Evolutionary conservation across 2,329 filamentous ascomycete genomes (phyloP).

Genomic region (Cytospora piceae): DNA sequence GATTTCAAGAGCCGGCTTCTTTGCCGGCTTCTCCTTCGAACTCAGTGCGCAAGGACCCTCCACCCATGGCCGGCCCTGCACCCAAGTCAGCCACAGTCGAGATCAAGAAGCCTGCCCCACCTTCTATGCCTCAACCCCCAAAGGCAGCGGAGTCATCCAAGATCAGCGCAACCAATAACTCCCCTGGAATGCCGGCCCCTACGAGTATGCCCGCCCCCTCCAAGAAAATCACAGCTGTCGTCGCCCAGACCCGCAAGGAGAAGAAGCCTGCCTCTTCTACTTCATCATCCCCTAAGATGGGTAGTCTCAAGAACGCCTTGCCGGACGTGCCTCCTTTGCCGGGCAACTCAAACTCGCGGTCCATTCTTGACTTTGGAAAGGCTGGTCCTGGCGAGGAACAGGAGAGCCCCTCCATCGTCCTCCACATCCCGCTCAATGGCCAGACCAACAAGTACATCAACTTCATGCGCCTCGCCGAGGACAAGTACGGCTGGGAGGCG

Average conservation of each 20-base stretch:
- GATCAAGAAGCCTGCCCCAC: conserved; percentile 44
- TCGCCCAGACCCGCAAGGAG: conserved; percentile 49
- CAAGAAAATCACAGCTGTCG: conserved; percentile 51
- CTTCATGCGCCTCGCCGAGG: conserved; percentile 90
- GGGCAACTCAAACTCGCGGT: conserved; percentile 50
- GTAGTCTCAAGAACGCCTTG: conserved; percentile 52
- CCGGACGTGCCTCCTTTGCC: conserved; percentile 40
- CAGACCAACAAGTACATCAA: conserved; percentile 91
- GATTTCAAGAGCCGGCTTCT: conserved; percentile 37
- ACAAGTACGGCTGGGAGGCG: conserved; percentile 92
- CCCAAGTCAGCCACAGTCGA: conserved; percentile 35
- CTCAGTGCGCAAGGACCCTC: conserved; percentile 33
- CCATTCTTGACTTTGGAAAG: conserved; percentile 65
- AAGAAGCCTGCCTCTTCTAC: conserved; percentile 45
- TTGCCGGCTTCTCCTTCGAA: conserved; percentile 41
- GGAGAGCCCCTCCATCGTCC: conserved; percentile 74
- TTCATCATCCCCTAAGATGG: conserved; percentile 55
- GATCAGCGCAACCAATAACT: conserved; percentile 24
- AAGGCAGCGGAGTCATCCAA: conserved; percentile 32
- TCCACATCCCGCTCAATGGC: conserved; percentile 80
- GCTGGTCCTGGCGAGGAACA: conserved; percentile 62
- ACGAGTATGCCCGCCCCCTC: conserved; percentile 36
- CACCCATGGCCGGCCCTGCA: conserved; percentile 34
- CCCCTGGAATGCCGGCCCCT: conserved; percentile 27
- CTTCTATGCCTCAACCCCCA: conserved; percentile 38